Base-by-base conservation (phyloP, 2,329 filamentous ascomycete genomes). In the Verruconis gallopava region DNA sequence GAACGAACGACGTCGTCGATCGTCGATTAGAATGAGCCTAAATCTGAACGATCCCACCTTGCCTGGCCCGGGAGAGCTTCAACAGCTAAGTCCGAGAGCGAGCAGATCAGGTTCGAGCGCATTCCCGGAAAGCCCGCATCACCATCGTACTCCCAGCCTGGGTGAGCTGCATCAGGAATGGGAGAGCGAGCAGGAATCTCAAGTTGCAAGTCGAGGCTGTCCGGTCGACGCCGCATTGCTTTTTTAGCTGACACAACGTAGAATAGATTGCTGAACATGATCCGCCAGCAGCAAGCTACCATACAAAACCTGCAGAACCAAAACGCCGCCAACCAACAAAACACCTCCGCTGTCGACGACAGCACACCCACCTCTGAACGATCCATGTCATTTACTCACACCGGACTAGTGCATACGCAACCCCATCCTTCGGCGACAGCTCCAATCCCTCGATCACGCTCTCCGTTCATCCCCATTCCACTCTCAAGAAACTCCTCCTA, bases 121-220 rank as follows among this genome's bases (percentile, higher is more conserved):
- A 18, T 38, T 30, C 34, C 41, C 34, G 15, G 34, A 15, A 25
- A 43, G 35, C 21, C 35, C 41, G 13, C 71, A 75, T 50, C 79
- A 82, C 53, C 72, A 75, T 49, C 69, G 81, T 38, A 64, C 78
- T 1, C 80, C 80, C 2, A 85, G 81, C 55, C 59, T 86, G 47
- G 81, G 81, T 14, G 81, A 85, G 58, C 72, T 86, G 33, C 81
- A 86, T 50, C 81, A 86, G 55, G 79, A 85, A 59, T 67, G 86
- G 2, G 81, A 86, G 58, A 80, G 77, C 41, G 81, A 86, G 61
- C 81, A 85, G 56, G 81, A 86, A 54, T 79, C 76, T 18, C 81
- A 85, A 60, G 81, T 86, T 48, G 77, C 80, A 64, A 39, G 73
- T 61, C 14, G 9, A 37, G 15, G 9, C 22, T 6, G 25, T 30